Base-by-base conservation (phyloP, 2,329 filamentous ascomycete genomes). In the Trichoderma koningii region DNA sequence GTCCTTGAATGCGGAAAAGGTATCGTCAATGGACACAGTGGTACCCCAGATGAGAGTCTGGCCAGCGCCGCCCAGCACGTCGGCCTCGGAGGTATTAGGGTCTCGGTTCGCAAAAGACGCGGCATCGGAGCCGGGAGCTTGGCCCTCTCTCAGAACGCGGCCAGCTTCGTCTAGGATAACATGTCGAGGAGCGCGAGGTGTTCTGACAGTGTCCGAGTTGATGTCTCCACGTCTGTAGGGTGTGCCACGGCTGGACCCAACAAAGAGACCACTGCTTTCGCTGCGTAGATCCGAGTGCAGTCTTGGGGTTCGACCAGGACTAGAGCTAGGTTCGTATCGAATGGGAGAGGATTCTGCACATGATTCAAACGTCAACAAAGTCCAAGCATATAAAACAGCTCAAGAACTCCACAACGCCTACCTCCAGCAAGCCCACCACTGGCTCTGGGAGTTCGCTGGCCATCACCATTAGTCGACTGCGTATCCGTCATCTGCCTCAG, bases 11-110 rank as follows among this genome's bases (percentile, higher is more conserved):
- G 89, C 84, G 59, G 88, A 86, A 76, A 96, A 91, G 0, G 92
- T 93, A 75, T 98, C 93, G 66, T 92, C 87, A 61, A 99, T 90
- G 5, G 94, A 97, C 56, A 99, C 91, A 45, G 96, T 98, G 50
- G 95, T 99, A 76, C 95, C 95, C 95, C 95, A 99, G 69, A 99
- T 94, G 65, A 96, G 87, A 70, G 90, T 88, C 64, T 89, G 89
- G 45, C 91, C 91, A 66, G 87, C 87, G 2, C 93, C 95, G 45
- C 93, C 94, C 47, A 97, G 85, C 1, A 84, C 86, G 73, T 97
- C 91, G 0, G 95, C 95, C 76, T 99, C 95, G 2, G 94, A 97
- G 7, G 93, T 97, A 68, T 89, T 90, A 0, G 92, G 92, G 70
- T 97, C 84, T 69, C 84, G 77, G 73, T 87, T 87, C 42, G 82